Evolutionary conservation across 2,329 filamentous ascomycete species (phyloP).

Genomic region (Diaporthe batatas): DNA sequence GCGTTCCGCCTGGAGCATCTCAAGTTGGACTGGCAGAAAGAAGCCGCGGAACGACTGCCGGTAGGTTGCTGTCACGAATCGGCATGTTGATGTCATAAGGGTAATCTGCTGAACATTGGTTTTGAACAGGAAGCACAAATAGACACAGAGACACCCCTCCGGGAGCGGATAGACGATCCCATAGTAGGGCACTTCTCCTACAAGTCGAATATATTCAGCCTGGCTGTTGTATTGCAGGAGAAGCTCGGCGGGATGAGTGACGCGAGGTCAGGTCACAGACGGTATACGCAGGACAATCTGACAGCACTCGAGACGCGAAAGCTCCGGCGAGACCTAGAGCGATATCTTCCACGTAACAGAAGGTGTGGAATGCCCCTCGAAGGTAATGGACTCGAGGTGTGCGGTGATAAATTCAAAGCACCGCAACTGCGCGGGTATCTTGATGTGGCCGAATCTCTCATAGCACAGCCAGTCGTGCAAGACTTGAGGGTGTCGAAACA

Average conservation of each 20-base stretch:
- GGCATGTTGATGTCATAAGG: too few relatives aligned
- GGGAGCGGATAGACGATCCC: neutral
- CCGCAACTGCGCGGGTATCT: neutral
- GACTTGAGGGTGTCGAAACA: slow-evolving; percentile 10
- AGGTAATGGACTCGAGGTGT: too few relatives aligned
- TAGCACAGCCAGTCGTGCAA: neutral
- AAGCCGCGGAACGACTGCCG: neutral
- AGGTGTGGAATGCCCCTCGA: neutral
- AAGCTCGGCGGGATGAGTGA: neutral
- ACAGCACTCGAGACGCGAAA: neutral
- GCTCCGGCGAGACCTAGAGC: neutral
- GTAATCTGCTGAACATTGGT: neutral
- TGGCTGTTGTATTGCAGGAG: slow-evolving; percentile 3
- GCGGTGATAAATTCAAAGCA: neutral
- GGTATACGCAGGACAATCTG: neutral
- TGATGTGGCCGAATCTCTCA: neutral
- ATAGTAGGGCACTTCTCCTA: slow-evolving; percentile 1
- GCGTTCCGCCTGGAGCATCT: neutral
- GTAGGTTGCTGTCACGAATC: neutral
- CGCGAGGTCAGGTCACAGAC: neutral
- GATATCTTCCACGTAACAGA: neutral
- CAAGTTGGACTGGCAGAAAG: neutral
- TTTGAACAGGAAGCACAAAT: neutral
- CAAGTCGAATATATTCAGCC: neutral
- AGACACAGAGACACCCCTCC: neutral